phyloP scores from a whole-genome alignment of 441 rosid genomes.

The Biscutella auriculata region DNA sequence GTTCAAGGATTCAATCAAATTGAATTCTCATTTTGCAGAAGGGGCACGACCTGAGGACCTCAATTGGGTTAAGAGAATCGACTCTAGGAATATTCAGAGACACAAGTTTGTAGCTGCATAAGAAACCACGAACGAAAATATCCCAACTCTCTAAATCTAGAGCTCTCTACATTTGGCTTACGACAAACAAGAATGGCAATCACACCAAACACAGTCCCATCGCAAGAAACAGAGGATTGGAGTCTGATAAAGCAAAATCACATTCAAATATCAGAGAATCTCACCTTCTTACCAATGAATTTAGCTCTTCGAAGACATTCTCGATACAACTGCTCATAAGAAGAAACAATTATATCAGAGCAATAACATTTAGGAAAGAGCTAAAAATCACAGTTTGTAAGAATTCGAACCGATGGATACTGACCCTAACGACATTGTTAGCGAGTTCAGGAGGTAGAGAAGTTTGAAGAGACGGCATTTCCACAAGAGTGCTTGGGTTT shows the following conservation, averaged over 20 bases:
- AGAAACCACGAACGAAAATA: neutral
- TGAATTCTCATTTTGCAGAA: neutral
- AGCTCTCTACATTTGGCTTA: neutral
- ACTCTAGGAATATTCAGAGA: neutral
- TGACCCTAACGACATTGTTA: conserved; percentile 71
- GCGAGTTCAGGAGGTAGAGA: conserved; percentile 94
- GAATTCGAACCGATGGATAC: conserved; percentile 10
- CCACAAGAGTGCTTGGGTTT: neutral
- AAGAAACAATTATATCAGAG: neutral
- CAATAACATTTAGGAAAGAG: neutral
- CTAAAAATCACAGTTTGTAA: neutral
- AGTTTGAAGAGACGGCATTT: conserved; percentile 70
- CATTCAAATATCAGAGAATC: neutral
- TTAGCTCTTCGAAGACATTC: conserved; percentile 95
- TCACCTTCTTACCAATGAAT: conserved; percentile 70
- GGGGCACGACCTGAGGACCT: neutral
- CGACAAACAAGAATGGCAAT: neutral
- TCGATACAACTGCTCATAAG: conserved; percentile 46
- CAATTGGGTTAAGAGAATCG: neutral
- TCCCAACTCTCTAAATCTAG: neutral
- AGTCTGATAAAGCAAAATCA: neutral
- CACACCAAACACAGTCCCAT: neutral
- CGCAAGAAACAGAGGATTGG: neutral
- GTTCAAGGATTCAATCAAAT: neutral
- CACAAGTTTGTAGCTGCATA: neutral